Base-by-base conservation (phyloP, 2,329 filamentous ascomycete species). In the Claviceps humidiphila region DNA sequence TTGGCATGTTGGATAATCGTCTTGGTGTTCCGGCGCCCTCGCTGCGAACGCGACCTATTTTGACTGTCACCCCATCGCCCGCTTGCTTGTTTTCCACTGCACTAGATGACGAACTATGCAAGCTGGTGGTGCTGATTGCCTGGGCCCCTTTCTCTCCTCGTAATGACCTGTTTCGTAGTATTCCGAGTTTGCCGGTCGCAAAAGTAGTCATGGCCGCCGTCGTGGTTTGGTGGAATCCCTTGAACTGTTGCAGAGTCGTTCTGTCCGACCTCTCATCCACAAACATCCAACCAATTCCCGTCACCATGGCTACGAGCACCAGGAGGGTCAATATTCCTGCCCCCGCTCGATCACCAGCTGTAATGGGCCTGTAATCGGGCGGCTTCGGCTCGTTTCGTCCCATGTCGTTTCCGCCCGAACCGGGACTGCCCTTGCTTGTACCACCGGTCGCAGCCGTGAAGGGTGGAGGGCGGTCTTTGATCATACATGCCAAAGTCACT, bases 291-390 rank as follows among this genome's bases (percentile, higher is more conserved):
- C 68, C 45, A 6, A 74, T 60, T n/a, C 78, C 78, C 1, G 72
- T 72, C 24, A 83, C 55, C 41, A 86, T 68, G 6, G 72, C 66
- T 5, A 74, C 60, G 1, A 87, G 63, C 3, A 84, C 64, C 5
- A 82, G 48, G 1, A 78, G 65, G 1, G 85, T 90, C 49, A 74
- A 57, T 54, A 89, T 76, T 11, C 78, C 78, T 40, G 85, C 86
- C 11, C 85, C 87, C 6, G 78, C 84, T 56, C 72, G 78, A 61
- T 90, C 86, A 7, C 74, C 80, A 1, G 72, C 73, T 2, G 77
- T 79, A 20, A 71, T 63, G 26, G 59, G 57, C 20, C 54, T 54
- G 47, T 60, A 65, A 42, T 54, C 57, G 34, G 50, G 60, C 13
- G 61, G 58, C 14, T 46, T 50, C 47, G 52, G 66, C 52, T 60